Conservation (phyloP, 805 yeast species). For the Candida sithepensis region DNA sequence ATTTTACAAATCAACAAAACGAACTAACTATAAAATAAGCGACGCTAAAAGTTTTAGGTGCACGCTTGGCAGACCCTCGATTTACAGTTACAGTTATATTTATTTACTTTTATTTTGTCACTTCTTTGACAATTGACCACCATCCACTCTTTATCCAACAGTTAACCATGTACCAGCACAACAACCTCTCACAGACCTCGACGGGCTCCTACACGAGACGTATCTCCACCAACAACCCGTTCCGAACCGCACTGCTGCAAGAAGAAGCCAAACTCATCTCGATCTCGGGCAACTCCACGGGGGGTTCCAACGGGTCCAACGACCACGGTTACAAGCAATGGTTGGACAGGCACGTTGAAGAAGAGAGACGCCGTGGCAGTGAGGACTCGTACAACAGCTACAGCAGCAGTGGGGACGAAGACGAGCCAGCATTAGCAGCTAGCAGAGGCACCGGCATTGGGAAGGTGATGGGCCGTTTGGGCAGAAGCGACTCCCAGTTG, state of each 20-base stretch:
- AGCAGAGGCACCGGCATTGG: slow-evolving; percentile 12
- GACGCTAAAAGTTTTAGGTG: too few relatives aligned
- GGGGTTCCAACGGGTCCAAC: slow-evolving; percentile 16
- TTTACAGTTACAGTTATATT: too few relatives aligned
- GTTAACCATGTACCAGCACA: slow-evolving; percentile 32
- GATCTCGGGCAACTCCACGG: slow-evolving; percentile 8
- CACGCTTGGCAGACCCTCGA: too few relatives aligned
- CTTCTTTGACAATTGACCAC: too few relatives aligned
- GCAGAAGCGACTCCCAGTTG: neutral
- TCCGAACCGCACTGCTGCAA: slow-evolving; percentile 45
- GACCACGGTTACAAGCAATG: slow-evolving; percentile 50
- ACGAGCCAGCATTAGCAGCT: too few relatives aligned
- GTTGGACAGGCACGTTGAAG: slow-evolving; percentile 39
- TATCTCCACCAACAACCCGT: slow-evolving; percentile 70
- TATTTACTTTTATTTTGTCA: too few relatives aligned
- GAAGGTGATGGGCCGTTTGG: neutral
- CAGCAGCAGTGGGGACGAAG: slow-evolving; percentile 29
- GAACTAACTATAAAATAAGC: too few relatives aligned
- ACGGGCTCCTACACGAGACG: slow-evolving; percentile 39
- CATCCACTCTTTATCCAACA: too few relatives aligned
- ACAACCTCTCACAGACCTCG: slow-evolving; percentile 30
- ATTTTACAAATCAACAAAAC: too few relatives aligned
- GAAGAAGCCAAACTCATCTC: slow-evolving; percentile 24
- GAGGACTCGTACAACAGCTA: slow-evolving; percentile 40
- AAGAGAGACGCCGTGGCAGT: slow-evolving; percentile 31